A percentile compares a stretch with the other conserved stretches of the same genome.
Evolutionary conservation across 2,329 filamentous ascomycete genomes (phyloP).

Genomic region (Dactylellina parvicollis): DNA sequence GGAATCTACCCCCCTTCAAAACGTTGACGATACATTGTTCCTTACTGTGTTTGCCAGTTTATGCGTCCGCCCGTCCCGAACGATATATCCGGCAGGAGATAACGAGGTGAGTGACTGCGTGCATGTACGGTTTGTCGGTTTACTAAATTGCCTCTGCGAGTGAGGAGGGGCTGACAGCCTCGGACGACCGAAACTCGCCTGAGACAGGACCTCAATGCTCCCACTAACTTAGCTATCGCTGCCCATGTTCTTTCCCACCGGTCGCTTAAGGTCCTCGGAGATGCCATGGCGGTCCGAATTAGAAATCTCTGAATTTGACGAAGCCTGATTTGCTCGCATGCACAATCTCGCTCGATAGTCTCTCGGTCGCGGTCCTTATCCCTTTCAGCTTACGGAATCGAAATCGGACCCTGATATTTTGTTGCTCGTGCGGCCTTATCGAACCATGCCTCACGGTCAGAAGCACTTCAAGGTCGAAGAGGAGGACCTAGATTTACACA

Average conservation of each 20-base stretch:
- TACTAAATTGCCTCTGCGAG: conserved; percentile 17
- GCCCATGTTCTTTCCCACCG: conserved; percentile 20
- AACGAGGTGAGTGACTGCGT: too few species aligned
- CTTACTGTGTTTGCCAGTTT: too few species aligned
- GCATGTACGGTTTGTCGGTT: conserved; percentile 20
- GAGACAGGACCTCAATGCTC: conserved; percentile 1
- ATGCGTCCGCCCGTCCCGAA: too few species aligned
- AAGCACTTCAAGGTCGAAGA: conserved; percentile 52
- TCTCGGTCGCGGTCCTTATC: conserved; percentile 33
- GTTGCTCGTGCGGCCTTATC: conserved; percentile 27
- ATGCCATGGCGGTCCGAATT: conserved; percentile 38
- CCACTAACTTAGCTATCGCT: conserved; percentile 21
- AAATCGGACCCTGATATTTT: conserved; percentile 20
- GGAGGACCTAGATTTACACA: conserved; percentile 24
- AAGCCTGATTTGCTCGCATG: conserved; percentile 44
- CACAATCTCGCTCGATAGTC: conserved; percentile 44
- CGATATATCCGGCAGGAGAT: too few species aligned
- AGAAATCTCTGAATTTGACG: conserved; percentile 50
- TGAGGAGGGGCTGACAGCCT: conserved; percentile 1
- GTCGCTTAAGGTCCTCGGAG: conserved; percentile 51
- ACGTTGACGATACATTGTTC: too few species aligned
- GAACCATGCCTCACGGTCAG: conserved; percentile 48
- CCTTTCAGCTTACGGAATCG: conserved; percentile 44
- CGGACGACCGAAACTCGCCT: conserved; percentile 3
- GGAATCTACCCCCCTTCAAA: too few species aligned